A percentile compares a stretch with the other conserved stretches of the same genome.
phyloP scores from a whole-genome alignment of 805 yeast genomes.

The Metschnikowia picachoensis region DNA sequence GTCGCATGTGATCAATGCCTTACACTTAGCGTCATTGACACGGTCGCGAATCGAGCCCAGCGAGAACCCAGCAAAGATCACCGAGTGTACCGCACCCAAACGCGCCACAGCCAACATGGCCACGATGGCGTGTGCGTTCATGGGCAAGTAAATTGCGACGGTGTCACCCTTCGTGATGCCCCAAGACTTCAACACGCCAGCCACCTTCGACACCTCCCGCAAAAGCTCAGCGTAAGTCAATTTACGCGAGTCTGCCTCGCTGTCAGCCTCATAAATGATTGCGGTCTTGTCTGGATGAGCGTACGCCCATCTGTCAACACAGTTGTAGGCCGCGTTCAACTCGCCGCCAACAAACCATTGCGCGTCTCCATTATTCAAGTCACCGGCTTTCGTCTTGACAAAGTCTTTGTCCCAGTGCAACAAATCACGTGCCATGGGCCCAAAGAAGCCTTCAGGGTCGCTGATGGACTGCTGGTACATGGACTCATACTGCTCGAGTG shows the following conservation, averaged over 20 bases:
- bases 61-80: slow-evolving; percentile 81
- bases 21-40: slow-evolving; percentile 67
- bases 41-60: slow-evolving; percentile 70
- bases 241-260: slow-evolving; percentile 56
- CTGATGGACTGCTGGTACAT: slow-evolving; percentile 55
- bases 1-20: slow-evolving; percentile 73
- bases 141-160: slow-evolving; percentile 82
- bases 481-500: slow-evolving; percentile 61
- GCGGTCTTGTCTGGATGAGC: slow-evolving; percentile 69
- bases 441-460: slow-evolving; percentile 53
- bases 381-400: slow-evolving; percentile 42
- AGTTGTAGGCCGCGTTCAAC: slow-evolving; percentile 74
- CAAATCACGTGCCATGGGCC: slow-evolving; percentile 46
- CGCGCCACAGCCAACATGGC: slow-evolving; percentile 75
- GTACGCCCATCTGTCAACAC: slow-evolving; percentile 80
- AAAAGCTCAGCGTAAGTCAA: slow-evolving; percentile 70
- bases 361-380: slow-evolving; percentile 44
- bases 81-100: slow-evolving; percentile 82
- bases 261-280: slow-evolving; percentile 78
- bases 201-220: slow-evolving; percentile 64
- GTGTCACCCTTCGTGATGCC: slow-evolving; percentile 81
- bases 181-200: slow-evolving; percentile 61
- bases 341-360: slow-evolving; percentile 82
- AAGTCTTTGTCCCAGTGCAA: slow-evolving; percentile 55
- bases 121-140: slow-evolving; percentile 76